Base-by-base conservation (phyloP, 257 asterid genomes). In the Fraxinus anomala region DNA sequence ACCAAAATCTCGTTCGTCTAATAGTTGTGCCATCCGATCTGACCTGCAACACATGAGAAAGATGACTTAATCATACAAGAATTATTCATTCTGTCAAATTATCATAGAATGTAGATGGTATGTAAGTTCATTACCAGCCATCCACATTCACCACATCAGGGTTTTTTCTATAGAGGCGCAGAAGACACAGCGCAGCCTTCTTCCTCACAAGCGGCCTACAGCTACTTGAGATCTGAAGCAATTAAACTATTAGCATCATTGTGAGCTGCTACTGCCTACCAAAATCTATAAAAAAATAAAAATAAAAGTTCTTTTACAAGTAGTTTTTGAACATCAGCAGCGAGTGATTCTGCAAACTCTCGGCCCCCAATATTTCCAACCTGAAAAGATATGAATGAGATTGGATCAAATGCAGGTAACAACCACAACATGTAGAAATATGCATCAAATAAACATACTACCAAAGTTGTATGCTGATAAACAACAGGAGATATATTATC, bases 341-440 rank as follows among this genome's bases (percentile, higher is more conserved):
- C 97, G 80, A 96, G 86, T 63, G 99, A 93, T 82, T 96, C 99
- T 59, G 99, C 97, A 85, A 96, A 96, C 51, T 96, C 99, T 76
- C 98, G 89, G 73, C 99, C 99, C 72, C 99, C 99, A 81, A 96
- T 96, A 86, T 96, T 96, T 78, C 99, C 99, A 68, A 96, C 98
- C 99, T 96, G 90, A 77, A 80, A 68, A 81, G 61, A 68, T 61
- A 69, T n/a, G 12, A 36, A 69, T 30, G 78, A 77, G 68, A 77
- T 79, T 59, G 70, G 59, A 78, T 80, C 36, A 76, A 77, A 34
- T 72, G 77, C 59, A 81, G 36, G 61, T 26, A 24, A 71, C 30
- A 74, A 28, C 30, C 4, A 42, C 49, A 33, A 36, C 31, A 51
- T 42, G 65, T 69, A 42, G 33, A 68, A 68, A 28, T 68, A 68